Percentiles rank a stretch among this genome's conserved stretches.
These are phyloP conservation scores for Emericellopsis terricola DNA, from an alignment of 495 filamentous ascomycete genomes.

Conservation along the genomic window DNA sequence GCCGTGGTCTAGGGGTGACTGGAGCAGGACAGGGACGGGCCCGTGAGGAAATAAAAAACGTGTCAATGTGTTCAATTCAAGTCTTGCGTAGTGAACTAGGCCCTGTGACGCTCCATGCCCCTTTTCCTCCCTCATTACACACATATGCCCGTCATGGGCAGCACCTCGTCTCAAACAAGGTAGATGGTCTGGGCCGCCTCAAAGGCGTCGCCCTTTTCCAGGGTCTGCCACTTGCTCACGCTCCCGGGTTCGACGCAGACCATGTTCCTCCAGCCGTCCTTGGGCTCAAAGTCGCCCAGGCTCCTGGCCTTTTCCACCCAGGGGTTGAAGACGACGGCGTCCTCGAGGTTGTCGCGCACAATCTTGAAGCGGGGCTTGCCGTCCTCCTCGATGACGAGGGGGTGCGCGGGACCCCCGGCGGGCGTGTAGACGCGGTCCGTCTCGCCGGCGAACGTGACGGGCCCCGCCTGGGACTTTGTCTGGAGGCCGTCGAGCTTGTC, in stretches of 20 bases:
- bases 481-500: conserved; percentile 59
- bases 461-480: conserved; percentile 38
- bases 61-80: too few relatives aligned
- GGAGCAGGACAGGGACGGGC: too few relatives aligned
- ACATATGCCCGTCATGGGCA: too few relatives aligned
- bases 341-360: conserved; percentile 58
- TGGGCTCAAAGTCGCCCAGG: conserved; percentile 78
- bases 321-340: conserved; percentile 96
- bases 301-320: conserved; percentile 68
- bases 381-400: conserved; percentile 38
- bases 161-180: too few relatives aligned
- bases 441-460: conserved; percentile 43
- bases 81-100: too few relatives aligned
- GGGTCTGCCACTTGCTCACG: conserved; percentile 59
- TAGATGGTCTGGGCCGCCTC: conserved; percentile 72
- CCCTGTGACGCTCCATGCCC: too few relatives aligned
- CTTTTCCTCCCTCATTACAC: too few relatives aligned
- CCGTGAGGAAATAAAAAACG: too few relatives aligned
- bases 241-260: conserved; percentile 83
- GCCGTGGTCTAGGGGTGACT: too few relatives aligned
- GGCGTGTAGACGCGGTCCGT: conserved; percentile 54
- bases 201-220: conserved; percentile 77
- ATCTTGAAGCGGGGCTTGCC: conserved; percentile 49
- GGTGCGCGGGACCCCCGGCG: conserved; percentile 42
- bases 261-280: conserved; percentile 81